Evolutionary conservation across 371 early-diverging fungal species (phyloP).

Genomic region (Mucor indicus): DNA sequence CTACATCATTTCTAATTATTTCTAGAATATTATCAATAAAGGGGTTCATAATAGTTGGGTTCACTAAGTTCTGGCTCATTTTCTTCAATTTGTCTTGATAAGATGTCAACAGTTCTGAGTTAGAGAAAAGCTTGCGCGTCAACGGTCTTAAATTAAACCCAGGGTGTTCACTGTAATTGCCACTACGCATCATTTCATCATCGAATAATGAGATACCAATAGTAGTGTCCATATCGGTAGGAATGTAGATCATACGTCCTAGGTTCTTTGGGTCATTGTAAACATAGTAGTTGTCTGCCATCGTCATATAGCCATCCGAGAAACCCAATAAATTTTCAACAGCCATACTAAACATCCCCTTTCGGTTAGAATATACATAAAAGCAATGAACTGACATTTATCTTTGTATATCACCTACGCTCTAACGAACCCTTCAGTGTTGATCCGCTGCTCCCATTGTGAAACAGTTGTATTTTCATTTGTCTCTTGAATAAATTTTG

Average conservation of each 20-base stretch:
- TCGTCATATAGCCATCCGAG: slow-evolving; percentile 16
- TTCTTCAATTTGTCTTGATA: slow-evolving; percentile 14
- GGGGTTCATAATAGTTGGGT: slow-evolving; percentile 5
- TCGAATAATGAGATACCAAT: slow-evolving; percentile 15
- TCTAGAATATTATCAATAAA: slow-evolving; percentile 16
- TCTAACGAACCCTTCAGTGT: slow-evolving; percentile 14
- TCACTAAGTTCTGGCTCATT: slow-evolving; percentile 5
- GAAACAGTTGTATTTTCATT: neutral
- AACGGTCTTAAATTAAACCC: slow-evolving; percentile 18
- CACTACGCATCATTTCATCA: slow-evolving; percentile 5
- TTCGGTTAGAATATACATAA: neutral
- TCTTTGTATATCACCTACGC: slow-evolving; percentile 6
- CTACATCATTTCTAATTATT: slow-evolving; percentile 16
- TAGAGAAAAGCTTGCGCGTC: slow-evolving; percentile 4
- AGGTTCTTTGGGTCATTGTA: slow-evolving; percentile 5
- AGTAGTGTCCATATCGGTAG: slow-evolving; percentile 27
- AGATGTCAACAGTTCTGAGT: neutral
- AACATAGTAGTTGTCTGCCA: slow-evolving; percentile 13
- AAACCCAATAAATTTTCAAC: slow-evolving; percentile 11
- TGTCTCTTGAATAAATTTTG: slow-evolving; percentile 10
- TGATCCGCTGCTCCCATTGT: slow-evolving; percentile 16
- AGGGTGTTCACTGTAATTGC: slow-evolving; percentile 27
- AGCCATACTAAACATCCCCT: slow-evolving; percentile 6
- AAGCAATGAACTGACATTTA: neutral
- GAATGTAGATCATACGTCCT: slow-evolving; percentile 18